A percentile compares a stretch with the other conserved stretches of the same genome.
phyloP scores from a whole-genome alignment of 192 early-diverging fungal species.

The Backusella psychrophila region DNA sequence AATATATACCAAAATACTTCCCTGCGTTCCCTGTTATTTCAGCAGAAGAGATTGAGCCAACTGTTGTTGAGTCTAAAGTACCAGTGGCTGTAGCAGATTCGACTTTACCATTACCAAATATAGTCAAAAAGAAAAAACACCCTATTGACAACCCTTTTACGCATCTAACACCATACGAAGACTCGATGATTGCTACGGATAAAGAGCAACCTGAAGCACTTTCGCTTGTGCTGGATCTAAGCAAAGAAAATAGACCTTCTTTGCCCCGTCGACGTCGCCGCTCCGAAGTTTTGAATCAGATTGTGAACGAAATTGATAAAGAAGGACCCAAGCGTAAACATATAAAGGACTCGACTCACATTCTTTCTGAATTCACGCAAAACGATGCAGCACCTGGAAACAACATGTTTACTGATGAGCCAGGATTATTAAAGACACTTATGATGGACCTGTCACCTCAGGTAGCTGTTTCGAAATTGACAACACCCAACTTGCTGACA shows the following conservation, averaged over 20 bases:
- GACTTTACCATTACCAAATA: background rate
- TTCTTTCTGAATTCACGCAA: constrained; percentile 7
- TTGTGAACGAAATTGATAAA: background rate
- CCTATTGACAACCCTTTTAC: constrained; percentile 34
- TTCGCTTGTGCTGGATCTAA: background rate
- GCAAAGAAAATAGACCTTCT: background rate
- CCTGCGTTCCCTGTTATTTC: constrained; percentile 19
- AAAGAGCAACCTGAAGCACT: constrained; percentile 4
- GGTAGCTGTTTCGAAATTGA: constrained; percentile 20
- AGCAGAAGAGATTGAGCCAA: constrained; percentile 9
- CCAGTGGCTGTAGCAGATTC: background rate
- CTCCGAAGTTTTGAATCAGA: background rate
- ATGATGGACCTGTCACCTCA: constrained; percentile 22
- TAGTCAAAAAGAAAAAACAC: constrained; percentile 21
- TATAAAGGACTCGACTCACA: background rate
- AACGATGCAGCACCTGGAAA: constrained; percentile 24
- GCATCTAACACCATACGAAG: constrained; percentile 31
- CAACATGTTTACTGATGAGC: constrained; percentile 7
- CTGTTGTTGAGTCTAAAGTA: background rate
- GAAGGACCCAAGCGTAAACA: background rate
- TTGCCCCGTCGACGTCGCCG: background rate
- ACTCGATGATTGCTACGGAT: constrained; percentile 26
- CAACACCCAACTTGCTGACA: constrained; percentile 25
- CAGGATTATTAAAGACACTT: constrained; percentile 21
- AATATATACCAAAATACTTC: constrained; percentile 27